Evolutionary conservation across 305 asterid genomes (phyloP).

Genomic region (Plantago coronopus): DNA sequence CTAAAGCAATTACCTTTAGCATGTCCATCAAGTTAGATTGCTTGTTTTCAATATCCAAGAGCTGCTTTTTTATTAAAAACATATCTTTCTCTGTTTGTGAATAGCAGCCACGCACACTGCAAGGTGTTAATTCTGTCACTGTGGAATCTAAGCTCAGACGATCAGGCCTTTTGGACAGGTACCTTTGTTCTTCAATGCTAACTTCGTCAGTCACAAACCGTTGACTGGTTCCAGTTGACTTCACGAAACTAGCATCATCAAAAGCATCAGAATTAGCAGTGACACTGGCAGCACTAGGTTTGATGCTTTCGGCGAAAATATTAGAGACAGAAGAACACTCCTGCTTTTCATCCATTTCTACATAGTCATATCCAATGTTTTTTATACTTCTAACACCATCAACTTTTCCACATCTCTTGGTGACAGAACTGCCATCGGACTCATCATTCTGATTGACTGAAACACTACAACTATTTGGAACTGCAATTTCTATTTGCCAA

Average conservation of each 20-base stretch:
- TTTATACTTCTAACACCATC: constrained; percentile 43
- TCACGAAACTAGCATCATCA: constrained; percentile 51
- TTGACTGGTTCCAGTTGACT: constrained; percentile 57
- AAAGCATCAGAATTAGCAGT: constrained; percentile 35
- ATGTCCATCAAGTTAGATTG: constrained; percentile 75
- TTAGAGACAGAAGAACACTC: constrained; percentile 68
- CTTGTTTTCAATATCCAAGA: constrained; percentile 74
- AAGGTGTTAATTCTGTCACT: constrained; percentile 65
- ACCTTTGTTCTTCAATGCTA: constrained; percentile 66
- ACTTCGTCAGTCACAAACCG: constrained; percentile 56
- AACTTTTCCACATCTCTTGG: constrained; percentile 51
- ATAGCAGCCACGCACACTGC: constrained; percentile 44
- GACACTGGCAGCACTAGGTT: constrained; percentile 37
- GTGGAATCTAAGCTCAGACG: constrained; percentile 86
- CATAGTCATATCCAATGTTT: constrained; percentile 56
- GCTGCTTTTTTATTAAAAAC: constrained; percentile 61
- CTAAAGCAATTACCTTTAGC: constrained; percentile 56
- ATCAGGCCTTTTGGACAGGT: constrained; percentile 47
- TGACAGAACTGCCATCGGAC: constrained; percentile 68
- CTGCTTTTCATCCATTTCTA: constrained; percentile 66
- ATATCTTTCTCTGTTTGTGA: constrained; percentile 70
- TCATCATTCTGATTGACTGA: constrained; percentile 49
- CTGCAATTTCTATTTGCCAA: constrained; percentile 78
- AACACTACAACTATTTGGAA: constrained; percentile 53
- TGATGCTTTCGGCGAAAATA: constrained; percentile 53